These are phyloP conservation scores for Pichia cactophila DNA, from an alignment of 1,139 yeast species.

Conservation along the genomic window DNA sequence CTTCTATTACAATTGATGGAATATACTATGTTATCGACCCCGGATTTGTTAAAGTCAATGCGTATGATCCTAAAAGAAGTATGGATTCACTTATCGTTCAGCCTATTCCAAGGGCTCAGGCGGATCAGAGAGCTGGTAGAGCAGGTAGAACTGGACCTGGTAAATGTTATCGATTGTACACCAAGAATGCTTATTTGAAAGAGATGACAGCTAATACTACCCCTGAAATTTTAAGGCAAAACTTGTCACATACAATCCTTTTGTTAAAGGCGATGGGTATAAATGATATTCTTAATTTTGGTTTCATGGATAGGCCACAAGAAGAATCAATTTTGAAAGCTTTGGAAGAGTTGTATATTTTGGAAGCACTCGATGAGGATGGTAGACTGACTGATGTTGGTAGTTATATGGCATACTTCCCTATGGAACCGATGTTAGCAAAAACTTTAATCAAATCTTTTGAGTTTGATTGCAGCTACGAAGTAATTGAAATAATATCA, in stretches of 20 bases:
- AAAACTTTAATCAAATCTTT: conserved; percentile 72
- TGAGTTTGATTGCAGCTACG: conserved; percentile 72
- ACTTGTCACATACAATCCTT: conserved; percentile 74
- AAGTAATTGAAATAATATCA: conserved; percentile 75
- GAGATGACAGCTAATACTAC: conserved; percentile 83
- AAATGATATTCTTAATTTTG: conserved; percentile 68
- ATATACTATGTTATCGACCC: conserved; percentile 72
- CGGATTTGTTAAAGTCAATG: conserved; percentile 72
- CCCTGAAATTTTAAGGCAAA: conserved; percentile 92
- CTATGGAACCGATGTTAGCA: conserved; percentile 90
- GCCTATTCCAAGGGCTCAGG: conserved; percentile 78
- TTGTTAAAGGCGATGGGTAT: conserved; percentile 96
- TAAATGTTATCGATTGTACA: conserved; percentile 65
- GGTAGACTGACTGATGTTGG: conserved; percentile 75
- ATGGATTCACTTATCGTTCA: conserved; percentile 69
- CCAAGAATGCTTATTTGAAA: conserved; percentile 54
- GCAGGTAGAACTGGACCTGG: conserved; percentile 90
- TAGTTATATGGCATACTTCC: conserved; percentile 80
- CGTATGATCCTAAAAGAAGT: conserved; percentile 67
- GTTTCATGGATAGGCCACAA: conserved; percentile 94
- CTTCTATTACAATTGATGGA: conserved; percentile 76
- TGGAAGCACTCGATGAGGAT: conserved; percentile 74
- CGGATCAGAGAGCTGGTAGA: conserved; percentile 75
- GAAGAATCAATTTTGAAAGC: conserved; percentile 68
- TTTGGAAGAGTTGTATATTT: conserved; percentile 70